phyloP scores from a whole-genome alignment of 441 rosid species.

The Pelargonium citronellum region DNA sequence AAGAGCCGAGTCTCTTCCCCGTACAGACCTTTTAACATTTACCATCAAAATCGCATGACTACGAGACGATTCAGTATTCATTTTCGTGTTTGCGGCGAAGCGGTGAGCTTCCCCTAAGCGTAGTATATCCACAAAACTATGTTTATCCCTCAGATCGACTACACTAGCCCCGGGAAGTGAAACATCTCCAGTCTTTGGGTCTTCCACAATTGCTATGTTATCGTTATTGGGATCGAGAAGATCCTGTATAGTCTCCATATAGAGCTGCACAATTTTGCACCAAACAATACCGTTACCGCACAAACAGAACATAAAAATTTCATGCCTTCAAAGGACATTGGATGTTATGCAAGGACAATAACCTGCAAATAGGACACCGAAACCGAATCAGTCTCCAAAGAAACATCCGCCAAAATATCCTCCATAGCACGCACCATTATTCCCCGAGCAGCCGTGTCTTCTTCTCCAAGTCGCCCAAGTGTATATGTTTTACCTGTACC shows the following conservation, averaged over 20 bases:
- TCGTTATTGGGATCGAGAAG: conserved; percentile 87
- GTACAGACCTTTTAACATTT: conserved; percentile 58
- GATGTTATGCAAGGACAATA: conserved; percentile 12
- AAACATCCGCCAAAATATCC: conserved; percentile 69
- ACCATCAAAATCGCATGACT: conserved; percentile 98
- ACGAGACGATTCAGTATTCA: conserved; percentile 94
- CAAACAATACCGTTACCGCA: conserved; percentile 16
- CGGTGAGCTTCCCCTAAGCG: conserved; percentile 88
- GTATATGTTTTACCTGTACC: conserved; percentile 99
- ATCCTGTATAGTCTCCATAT: conserved; percentile 97
- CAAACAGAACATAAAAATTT: neutral
- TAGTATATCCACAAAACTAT: conserved; percentile 72
- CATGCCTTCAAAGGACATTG: neutral
- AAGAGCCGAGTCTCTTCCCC: conserved; percentile 42
- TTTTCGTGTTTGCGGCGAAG: conserved; percentile 90
- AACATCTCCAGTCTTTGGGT: conserved; percentile 91
- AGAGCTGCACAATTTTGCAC: conserved; percentile 53
- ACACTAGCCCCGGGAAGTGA: conserved; percentile 79
- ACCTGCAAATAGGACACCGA: conserved; percentile 92
- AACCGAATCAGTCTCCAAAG: conserved; percentile 64
- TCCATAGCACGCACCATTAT: conserved; percentile 99
- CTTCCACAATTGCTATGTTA: conserved; percentile 82
- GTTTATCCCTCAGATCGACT: conserved; percentile 77
- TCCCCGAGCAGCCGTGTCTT: conserved; percentile 88
- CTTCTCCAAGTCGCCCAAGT: conserved; percentile 92